These are phyloP conservation scores for Pseudopediastrum boryanum DNA, from an alignment of 139 green algal species.

Conservation along the genomic window DNA sequence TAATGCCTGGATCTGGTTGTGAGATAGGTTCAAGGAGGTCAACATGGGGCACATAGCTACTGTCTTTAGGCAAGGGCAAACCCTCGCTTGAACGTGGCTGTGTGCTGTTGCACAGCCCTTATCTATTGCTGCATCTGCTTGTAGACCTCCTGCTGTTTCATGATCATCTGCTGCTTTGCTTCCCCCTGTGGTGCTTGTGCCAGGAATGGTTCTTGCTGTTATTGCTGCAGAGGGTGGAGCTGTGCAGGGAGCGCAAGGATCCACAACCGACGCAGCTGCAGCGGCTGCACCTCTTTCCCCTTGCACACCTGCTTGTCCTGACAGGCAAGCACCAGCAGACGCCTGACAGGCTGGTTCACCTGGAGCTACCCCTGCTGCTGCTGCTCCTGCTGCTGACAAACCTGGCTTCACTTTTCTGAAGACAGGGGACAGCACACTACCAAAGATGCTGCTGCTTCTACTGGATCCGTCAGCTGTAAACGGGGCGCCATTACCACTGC, in stretches of 20 bases:
- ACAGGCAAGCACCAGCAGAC: neutral
- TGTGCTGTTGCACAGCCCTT: neutral
- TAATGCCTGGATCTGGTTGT: slow-evolving; percentile 9
- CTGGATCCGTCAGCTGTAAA: too few species aligned
- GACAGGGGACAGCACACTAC: neutral
- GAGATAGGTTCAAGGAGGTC: neutral
- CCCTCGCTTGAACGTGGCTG: neutral
- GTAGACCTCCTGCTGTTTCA: neutral
- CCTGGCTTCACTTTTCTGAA: neutral
- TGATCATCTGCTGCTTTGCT: neutral
- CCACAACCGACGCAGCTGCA: too few species aligned
- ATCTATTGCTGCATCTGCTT: neutral
- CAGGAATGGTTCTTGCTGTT: too few species aligned
- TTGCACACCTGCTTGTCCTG: neutral
- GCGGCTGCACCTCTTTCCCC: neutral
- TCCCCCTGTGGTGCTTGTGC: neutral
- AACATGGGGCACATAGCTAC: neutral
- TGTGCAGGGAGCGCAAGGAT: too few species aligned
- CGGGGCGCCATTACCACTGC: too few species aligned
- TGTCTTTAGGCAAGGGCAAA: too few species aligned
- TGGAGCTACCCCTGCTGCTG: slow-evolving; percentile 5
- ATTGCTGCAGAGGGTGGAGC: too few species aligned
- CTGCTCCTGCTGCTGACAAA: slow-evolving; percentile 15
- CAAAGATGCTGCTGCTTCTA: too few species aligned
- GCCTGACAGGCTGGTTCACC: too few species aligned